Evolutionary conservation across 495 filamentous ascomycete species (phyloP).

Genomic region (Parathielavia appendiculata): DNA sequence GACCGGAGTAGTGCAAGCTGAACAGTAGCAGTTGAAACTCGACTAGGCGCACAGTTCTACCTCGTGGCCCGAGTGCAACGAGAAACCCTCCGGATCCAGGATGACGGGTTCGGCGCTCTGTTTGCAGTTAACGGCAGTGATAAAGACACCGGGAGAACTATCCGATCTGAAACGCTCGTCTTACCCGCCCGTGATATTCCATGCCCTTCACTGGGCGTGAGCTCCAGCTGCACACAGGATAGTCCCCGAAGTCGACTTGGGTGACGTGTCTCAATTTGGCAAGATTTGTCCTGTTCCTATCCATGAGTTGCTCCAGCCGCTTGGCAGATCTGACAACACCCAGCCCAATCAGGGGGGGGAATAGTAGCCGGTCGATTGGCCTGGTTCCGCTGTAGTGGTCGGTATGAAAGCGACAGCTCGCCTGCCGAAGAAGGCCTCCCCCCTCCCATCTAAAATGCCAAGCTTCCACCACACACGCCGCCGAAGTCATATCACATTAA

Average conservation of each 20-base stretch:
- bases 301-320: background rate
- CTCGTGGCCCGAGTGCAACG: background rate
- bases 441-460: constrained; percentile 12
- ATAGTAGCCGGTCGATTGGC: background rate
- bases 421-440: background rate
- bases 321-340: background rate
- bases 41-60: background rate
- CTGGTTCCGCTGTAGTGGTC: background rate
- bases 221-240: background rate
- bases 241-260: background rate
- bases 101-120: background rate
- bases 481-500: background rate
- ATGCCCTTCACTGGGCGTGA: background rate
- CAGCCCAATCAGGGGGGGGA: background rate
- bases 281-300: background rate
- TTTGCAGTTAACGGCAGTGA: background rate
- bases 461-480: background rate
- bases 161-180: background rate
- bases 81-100: background rate
- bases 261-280: background rate
- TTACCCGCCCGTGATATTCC: background rate
- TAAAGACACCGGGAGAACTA: background rate
- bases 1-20: background rate
- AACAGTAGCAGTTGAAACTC: background rate
- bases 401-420: background rate